Percentiles rank a stretch among this genome's conserved stretches.
Conservation (phyloP, 1,284 basidiomycete genomes). For the Microbotryum scabiosae region DNA sequence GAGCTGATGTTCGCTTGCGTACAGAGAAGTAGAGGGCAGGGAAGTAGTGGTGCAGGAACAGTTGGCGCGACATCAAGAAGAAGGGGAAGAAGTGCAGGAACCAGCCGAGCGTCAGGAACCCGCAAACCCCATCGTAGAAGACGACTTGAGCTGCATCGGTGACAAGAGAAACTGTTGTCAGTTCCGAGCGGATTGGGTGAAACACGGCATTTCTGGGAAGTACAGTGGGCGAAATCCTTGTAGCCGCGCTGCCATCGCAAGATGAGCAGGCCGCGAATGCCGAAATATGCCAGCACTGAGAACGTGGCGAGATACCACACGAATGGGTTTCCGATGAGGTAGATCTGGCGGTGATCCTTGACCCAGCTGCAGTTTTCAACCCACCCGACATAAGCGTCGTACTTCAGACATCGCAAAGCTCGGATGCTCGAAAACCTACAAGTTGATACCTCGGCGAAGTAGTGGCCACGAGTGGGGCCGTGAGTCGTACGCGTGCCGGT, state of each 20-base stretch:
- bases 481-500: constrained; percentile 89
- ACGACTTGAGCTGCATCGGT: constrained; percentile 60
- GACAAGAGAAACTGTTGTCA: neutral
- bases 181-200: too few species aligned
- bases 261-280: constrained; percentile 65
- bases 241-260: constrained; percentile 84
- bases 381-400: neutral
- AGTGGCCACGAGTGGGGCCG: constrained; percentile 82
- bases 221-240: constrained; percentile 82
- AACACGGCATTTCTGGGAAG: constrained; percentile 37
- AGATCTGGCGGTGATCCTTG: constrained; percentile 88
- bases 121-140: constrained; percentile 83
- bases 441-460: constrained; percentile 73
- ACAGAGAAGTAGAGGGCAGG: constrained; percentile 84
- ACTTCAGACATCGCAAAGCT: neutral
- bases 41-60: constrained; percentile 95
- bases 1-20: neutral
- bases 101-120: constrained; percentile 91
- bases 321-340: constrained; percentile 87
- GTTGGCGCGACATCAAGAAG: constrained; percentile 89
- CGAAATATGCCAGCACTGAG: constrained; percentile 60
- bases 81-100: constrained; percentile 91
- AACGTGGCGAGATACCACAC: constrained; percentile 80
- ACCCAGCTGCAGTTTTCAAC: constrained; percentile 84
- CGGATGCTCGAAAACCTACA: constrained; percentile 20